These are phyloP conservation scores for Xylaria sp. DNA, from an alignment of 2,329 filamentous ascomycete species.

Conservation along the genomic window DNA sequence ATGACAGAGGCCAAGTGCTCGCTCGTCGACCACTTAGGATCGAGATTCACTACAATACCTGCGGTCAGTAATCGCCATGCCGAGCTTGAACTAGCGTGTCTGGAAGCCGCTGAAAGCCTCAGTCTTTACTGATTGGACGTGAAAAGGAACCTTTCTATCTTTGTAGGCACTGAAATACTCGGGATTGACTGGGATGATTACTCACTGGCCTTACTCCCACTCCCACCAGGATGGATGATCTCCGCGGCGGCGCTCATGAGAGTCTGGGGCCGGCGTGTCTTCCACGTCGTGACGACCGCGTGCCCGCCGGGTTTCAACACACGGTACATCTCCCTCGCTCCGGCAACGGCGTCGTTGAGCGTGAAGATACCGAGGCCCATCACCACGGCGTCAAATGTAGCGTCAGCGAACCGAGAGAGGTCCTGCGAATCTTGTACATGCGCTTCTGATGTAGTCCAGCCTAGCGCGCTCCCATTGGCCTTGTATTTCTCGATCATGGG, in stretches of 20 bases:
- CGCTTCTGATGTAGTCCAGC: constrained; percentile 39
- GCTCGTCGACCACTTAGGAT: constrained; percentile 42
- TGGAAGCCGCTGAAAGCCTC: not conserved
- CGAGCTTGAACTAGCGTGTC: too few species aligned
- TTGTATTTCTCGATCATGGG: constrained; percentile 41
- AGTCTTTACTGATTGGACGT: too few species aligned
- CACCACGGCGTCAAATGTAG: constrained; percentile 41
- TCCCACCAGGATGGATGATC: constrained; percentile 34
- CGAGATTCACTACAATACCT: constrained; percentile 30
- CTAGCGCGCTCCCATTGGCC: constrained; percentile 33
- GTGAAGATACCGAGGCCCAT: constrained; percentile 44
- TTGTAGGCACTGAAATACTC: too few species aligned
- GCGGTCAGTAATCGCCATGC: not conserved
- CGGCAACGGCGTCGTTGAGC: constrained; percentile 37
- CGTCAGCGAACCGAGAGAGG: constrained; percentile 40
- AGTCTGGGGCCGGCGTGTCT: constrained; percentile 30
- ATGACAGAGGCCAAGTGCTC: constrained; percentile 41
- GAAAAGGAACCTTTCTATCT: not conserved
- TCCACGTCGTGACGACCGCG: constrained; percentile 44
- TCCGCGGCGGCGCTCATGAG: constrained; percentile 35
- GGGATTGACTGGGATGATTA: not conserved
- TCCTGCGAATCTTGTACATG: constrained; percentile 41
- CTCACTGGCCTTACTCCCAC: constrained; percentile 23
- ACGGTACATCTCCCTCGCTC: constrained; percentile 43
- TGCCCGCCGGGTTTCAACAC: constrained; percentile 42